Evolutionary conservation across 2,329 filamentous ascomycete genomes (phyloP).

Genomic region (Byssothecium circinans): DNA sequence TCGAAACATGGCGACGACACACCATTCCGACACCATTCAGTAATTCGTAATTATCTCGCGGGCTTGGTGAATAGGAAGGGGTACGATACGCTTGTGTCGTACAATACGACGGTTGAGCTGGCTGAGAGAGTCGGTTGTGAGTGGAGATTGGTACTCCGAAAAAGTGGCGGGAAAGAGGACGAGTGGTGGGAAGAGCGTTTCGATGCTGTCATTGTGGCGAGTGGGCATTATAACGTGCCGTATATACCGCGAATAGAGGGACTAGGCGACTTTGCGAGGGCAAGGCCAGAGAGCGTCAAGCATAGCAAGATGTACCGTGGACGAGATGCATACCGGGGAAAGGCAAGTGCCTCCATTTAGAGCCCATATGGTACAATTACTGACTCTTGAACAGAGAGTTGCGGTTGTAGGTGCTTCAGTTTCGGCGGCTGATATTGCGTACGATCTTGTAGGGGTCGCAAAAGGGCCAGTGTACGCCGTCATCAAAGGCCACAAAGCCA

Average conservation of each 20-base stretch:
- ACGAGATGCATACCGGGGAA: conserved; percentile 49
- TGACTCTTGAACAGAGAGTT: conserved; percentile 50
- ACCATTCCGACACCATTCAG: conserved; percentile 64
- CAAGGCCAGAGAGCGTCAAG: conserved; percentile 53
- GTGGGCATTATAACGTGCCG: conserved; percentile 63
- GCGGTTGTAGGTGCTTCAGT: conserved; percentile 66
- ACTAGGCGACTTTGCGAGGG: conserved; percentile 51
- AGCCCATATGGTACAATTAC: background rate
- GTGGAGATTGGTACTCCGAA: conserved; percentile 54
- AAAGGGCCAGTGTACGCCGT: conserved; percentile 56
- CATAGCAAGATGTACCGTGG: conserved; percentile 60
- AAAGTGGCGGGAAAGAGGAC: conserved; percentile 46
- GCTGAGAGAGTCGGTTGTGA: conserved; percentile 56
- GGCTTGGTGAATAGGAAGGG: conserved; percentile 55
- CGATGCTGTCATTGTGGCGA: conserved; percentile 63
- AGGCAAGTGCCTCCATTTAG: conserved; percentile 37
- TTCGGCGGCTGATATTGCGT: conserved; percentile 64
- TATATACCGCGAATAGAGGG: conserved; percentile 57
- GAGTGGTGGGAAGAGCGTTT: conserved; percentile 67
- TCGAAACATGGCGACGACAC: conserved; percentile 58
- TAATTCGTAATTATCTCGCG: conserved; percentile 59
- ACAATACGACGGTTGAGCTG: conserved; percentile 64
- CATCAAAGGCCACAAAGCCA: conserved; percentile 55
- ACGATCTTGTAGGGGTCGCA: conserved; percentile 53
- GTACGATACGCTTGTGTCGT: conserved; percentile 57